Evolutionary conservation across 306 rosid genomes (phyloP).

Genomic region (Sphenostylis stenocarpa): DNA sequence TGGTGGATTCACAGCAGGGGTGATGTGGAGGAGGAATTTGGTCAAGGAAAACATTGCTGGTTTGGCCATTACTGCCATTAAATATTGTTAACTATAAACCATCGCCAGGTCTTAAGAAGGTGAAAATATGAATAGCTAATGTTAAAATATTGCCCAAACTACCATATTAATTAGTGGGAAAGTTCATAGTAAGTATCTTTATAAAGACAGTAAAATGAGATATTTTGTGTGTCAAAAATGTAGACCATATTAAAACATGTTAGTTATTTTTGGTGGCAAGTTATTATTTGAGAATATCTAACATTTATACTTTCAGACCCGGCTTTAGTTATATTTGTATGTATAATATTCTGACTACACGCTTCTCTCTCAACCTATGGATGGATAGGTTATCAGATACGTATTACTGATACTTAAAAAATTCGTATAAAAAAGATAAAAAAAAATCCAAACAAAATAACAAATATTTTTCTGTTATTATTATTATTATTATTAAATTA

Average conservation of each 20-base stretch:
- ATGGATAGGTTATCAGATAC: too few relatives aligned
- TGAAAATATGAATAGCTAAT: neutral
- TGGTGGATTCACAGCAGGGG: conserved; percentile 89
- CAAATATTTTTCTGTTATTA: too few relatives aligned
- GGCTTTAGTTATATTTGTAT: neutral
- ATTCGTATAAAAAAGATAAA: too few relatives aligned
- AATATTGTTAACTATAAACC: neutral
- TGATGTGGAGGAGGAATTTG: conserved; percentile 29
- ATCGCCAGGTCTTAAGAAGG: neutral
- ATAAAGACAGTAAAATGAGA: neutral
- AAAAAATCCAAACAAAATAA: too few relatives aligned
- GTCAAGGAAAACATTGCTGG: conserved; percentile 36
- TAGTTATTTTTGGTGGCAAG: neutral
- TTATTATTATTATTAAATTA: too few relatives aligned
- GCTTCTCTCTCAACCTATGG: neutral
- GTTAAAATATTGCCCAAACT: neutral
- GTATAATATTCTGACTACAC: neutral
- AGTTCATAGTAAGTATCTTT: neutral
- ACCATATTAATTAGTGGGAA: neutral
- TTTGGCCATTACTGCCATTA: conserved; percentile 35
- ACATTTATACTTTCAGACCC: neutral
- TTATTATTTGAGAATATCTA: neutral
- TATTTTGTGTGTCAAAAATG: neutral
- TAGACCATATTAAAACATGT: neutral
- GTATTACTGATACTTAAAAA: too few relatives aligned